These are phyloP conservation scores for Cynara cardunculus DNA, from an alignment of 129 eudicot genomes.

Conservation along the genomic window DNA sequence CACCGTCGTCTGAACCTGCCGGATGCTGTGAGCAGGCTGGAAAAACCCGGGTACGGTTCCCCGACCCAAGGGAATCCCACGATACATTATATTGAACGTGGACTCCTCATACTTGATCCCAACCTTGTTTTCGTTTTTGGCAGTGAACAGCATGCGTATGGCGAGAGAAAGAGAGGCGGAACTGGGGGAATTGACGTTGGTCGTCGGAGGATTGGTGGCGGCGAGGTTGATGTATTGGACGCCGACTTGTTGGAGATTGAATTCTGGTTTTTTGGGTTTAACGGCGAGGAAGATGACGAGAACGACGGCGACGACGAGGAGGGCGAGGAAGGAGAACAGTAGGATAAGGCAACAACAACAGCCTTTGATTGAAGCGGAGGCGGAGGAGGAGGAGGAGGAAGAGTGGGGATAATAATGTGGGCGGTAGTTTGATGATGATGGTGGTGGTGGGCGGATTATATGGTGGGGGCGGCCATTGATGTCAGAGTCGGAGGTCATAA, in stretches of 20 bases:
- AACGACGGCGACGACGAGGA: conserved; percentile 63
- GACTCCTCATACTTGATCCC: conserved; percentile 84
- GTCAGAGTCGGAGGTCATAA: conserved; percentile 4
- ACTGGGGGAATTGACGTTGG: conserved; percentile 31
- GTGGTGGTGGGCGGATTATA: conserved; percentile 20
- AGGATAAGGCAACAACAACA: conserved; percentile 97
- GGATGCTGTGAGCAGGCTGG: conserved; percentile 80
- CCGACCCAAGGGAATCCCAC: conserved; percentile 83
- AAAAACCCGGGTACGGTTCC: conserved; percentile 69
- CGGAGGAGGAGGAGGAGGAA: conserved; percentile 45
- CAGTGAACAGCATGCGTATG: conserved; percentile 59
- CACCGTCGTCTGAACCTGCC: conserved; percentile 54
- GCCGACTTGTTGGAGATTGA: conserved; percentile 73
- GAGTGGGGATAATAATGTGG: conserved; percentile 48
- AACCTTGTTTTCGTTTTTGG: conserved; percentile 74
- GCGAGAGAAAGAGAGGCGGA: conserved; percentile 69
- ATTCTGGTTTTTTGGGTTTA: conserved; percentile 81
- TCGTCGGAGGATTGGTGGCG: background rate
- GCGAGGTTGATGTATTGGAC: conserved; percentile 74
- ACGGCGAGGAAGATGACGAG: conserved; percentile 77
- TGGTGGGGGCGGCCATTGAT: conserved; percentile 27
- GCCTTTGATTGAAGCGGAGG: conserved; percentile 85
- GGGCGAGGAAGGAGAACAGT: conserved; percentile 82
- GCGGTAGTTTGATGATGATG: conserved; percentile 26
- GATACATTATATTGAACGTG: conserved; percentile 81